Conservation (phyloP, 2,329 filamentous ascomycete genomes). For the Paraconiothyrium sp. region DNA sequence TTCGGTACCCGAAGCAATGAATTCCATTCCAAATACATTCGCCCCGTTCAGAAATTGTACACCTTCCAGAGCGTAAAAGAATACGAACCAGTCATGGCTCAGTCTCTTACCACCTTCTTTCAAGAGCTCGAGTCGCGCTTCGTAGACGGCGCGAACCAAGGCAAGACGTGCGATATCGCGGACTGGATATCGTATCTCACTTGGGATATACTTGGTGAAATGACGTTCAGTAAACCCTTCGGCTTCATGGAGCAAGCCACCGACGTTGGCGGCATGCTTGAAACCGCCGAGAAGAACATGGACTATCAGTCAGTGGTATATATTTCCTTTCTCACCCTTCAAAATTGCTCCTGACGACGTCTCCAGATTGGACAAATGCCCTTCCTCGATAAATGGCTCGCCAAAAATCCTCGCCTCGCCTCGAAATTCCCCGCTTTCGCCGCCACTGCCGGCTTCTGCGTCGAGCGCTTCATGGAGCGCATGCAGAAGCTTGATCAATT, state of each 20-base stretch:
- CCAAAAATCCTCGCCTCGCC: conserved; percentile 29
- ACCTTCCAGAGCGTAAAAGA: conserved; percentile 35
- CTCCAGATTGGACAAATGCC: conserved; percentile 41
- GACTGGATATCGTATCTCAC: conserved; percentile 46
- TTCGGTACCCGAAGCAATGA: conserved; percentile 46
- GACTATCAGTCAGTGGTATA: conserved; percentile 32
- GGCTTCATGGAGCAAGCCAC: conserved; percentile 54
- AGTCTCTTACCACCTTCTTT: conserved; percentile 33
- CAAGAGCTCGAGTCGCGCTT: conserved; percentile 38
- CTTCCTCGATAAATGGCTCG: conserved; percentile 33
- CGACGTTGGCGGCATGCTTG: conserved; percentile 49
- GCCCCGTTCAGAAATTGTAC: conserved; percentile 44
- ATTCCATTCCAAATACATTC: conserved; percentile 35
- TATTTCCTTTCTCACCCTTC: neutral
- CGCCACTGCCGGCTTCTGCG: conserved; percentile 28
- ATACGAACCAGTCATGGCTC: conserved; percentile 40
- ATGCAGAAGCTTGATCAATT: conserved; percentile 21
- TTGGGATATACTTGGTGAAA: conserved; percentile 49
- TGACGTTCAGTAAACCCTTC: conserved; percentile 54
- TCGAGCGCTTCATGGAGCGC: conserved; percentile 28
- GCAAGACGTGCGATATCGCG: conserved; percentile 42
- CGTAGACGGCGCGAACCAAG: conserved; percentile 33
- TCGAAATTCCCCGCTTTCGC: conserved; percentile 28
- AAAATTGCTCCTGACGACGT: neutral
- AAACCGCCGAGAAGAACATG: conserved; percentile 26